Conservation (phyloP, 176 grass and related monocot genomes). For the Bolboschoenus planiculmis region DNA sequence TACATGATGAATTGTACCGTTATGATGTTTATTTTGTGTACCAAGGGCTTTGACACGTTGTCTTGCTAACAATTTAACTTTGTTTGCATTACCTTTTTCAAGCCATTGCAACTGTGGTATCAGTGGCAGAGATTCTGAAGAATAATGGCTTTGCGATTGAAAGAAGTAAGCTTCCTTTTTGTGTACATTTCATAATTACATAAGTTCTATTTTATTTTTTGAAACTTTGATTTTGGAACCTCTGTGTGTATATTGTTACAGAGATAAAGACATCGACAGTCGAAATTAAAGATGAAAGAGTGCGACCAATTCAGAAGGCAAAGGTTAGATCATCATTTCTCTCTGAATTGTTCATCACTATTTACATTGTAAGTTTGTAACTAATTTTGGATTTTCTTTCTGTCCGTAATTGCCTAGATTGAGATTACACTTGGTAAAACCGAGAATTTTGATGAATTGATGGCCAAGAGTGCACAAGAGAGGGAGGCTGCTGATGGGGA, state of each 20-base stretch:
- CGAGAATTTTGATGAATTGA: conserved; percentile 89
- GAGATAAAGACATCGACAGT: conserved; percentile 87
- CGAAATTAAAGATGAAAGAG: conserved; percentile 87
- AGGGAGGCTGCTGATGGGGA: conserved; percentile 54
- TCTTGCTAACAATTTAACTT: background rate
- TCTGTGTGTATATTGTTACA: conserved; percentile 11
- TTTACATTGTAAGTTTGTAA: background rate
- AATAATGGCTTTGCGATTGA: conserved; percentile 87
- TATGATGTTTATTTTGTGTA: background rate
- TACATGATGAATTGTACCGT: background rate
- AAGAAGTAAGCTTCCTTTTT: conserved; percentile 47
- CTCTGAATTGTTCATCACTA: background rate
- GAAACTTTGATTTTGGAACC: background rate
- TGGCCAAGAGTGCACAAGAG: conserved; percentile 67
- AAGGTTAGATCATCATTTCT: conserved; percentile 46
- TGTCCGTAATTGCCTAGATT: conserved; percentile 37
- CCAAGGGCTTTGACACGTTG: background rate
- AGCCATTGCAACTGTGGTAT: conserved; percentile 88
- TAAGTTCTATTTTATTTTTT: background rate
- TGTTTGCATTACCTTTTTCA: conserved; percentile 15
- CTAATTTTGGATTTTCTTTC: conserved; percentile 1
- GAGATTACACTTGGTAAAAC: conserved; percentile 86
- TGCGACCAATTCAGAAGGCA: conserved; percentile 70
- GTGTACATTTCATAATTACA: background rate
- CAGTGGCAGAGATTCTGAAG: conserved; percentile 87